Percentiles rank a stretch among this genome's conserved stretches.
Evolutionary conservation across 352 stramenopile species (phyloP).

Genomic region (Globisporangium echinulatum): DNA sequence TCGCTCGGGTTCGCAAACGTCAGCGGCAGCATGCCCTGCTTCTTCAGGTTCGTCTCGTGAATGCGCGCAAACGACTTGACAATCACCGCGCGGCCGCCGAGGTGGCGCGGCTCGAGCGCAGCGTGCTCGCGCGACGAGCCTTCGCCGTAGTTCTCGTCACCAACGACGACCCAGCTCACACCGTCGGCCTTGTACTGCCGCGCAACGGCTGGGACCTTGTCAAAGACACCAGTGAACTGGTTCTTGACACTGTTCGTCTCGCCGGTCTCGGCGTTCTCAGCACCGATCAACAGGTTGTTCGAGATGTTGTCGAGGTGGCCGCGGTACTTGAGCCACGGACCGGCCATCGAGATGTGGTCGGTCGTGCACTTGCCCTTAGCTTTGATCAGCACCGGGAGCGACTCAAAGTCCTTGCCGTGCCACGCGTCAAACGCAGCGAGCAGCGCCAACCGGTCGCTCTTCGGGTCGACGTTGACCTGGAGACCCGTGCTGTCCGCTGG

Average conservation of each 20-base stretch:
- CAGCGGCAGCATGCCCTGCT: constrained; percentile 92
- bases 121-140: constrained; percentile 90
- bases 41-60: constrained; percentile 95
- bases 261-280: constrained; percentile 89
- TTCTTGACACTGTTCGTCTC: constrained; percentile 91
- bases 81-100: constrained; percentile 88
- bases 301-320: constrained; percentile 94
- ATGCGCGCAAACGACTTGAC: constrained; percentile 93
- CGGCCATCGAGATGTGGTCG: constrained; percentile 93
- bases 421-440: constrained; percentile 86
- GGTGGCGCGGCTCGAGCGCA: constrained; percentile 87
- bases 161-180: constrained; percentile 89
- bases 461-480: constrained; percentile 72
- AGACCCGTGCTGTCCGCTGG: constrained; percentile 57
- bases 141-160: constrained; percentile 94
- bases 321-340: constrained; percentile 92
- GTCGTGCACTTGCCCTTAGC: constrained; percentile 94
- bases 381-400: constrained; percentile 91
- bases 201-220: constrained; percentile 86
- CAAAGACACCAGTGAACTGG: constrained; percentile 80
- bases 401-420: constrained; percentile 84
- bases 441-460: constrained; percentile 85
- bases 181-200: constrained; percentile 89
- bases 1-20: constrained; percentile 89
- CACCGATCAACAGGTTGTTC: constrained; percentile 93